Conservation (phyloP, 2,329 filamentous ascomycete genomes). For the Emergomyces africanus region DNA sequence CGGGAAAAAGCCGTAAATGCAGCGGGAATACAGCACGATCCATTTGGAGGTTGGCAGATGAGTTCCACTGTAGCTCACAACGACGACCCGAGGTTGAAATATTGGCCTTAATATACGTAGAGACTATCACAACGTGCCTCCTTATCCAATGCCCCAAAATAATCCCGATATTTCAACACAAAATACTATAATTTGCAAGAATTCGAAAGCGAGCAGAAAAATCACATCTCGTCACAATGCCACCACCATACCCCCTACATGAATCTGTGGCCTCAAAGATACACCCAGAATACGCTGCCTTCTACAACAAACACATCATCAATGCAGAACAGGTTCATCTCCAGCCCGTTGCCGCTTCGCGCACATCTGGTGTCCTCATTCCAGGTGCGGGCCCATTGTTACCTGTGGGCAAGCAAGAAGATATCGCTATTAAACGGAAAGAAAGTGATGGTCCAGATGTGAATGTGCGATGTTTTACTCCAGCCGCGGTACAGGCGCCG, state of each 20-base stretch:
- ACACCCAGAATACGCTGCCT: constrained; percentile 39
- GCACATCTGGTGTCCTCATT: constrained; percentile 40
- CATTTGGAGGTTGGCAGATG: not conserved
- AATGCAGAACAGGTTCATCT: constrained; percentile 43
- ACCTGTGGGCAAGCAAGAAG: constrained; percentile 35
- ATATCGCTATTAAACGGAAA: constrained; percentile 32
- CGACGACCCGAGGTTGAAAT: not conserved
- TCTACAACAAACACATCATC: constrained; percentile 41
- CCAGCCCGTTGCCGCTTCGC: constrained; percentile 40
- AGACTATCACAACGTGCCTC: not conserved
- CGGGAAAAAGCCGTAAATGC: not conserved
- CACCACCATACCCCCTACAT: constrained; percentile 37
- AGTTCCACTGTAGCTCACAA: not conserved
- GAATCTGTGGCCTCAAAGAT: constrained; percentile 34
- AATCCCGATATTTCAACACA: not conserved
- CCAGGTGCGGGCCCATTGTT: constrained; percentile 39
- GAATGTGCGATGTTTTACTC: constrained; percentile 40
- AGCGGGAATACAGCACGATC: not conserved
- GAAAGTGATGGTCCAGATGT: constrained; percentile 38
- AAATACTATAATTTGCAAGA: not conserved
- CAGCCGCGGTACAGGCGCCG: constrained; percentile 29
- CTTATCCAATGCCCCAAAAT: not conserved
- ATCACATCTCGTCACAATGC: constrained; percentile 1
- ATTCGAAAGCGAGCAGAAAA: not conserved
- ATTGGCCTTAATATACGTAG: not conserved